These are phyloP conservation scores for Psilocybe azurescens DNA, from an alignment of 768 basidiomycete genomes.

Conservation along the genomic window DNA sequence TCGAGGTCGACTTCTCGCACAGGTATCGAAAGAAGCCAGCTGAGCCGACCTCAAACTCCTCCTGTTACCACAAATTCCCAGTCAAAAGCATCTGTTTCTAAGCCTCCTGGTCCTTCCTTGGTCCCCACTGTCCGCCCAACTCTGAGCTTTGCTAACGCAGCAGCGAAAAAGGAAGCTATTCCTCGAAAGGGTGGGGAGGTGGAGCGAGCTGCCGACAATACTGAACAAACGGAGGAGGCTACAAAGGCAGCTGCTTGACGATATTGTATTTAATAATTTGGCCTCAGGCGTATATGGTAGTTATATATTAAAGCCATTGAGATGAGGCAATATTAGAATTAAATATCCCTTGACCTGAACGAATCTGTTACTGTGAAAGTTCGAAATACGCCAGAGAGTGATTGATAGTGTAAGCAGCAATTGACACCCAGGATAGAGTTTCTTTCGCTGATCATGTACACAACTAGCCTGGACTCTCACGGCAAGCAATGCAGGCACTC, in stretches of 20 bases:
- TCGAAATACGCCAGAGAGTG: background rate
- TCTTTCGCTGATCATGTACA: conserved; percentile 6
- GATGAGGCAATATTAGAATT: background rate
- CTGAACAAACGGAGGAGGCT: conserved; percentile 20
- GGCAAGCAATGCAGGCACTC: conserved; percentile 27
- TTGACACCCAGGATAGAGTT: background rate
- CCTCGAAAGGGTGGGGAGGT: conserved; percentile 22
- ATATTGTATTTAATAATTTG: background rate
- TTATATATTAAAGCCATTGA: background rate
- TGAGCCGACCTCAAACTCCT: conserved; percentile 38
- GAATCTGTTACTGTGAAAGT: too few relatives aligned
- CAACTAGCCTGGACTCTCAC: conserved; percentile 28
- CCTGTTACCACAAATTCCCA: conserved; percentile 34
- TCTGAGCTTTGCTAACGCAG: conserved; percentile 84
- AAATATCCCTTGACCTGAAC: background rate
- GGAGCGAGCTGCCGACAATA: conserved; percentile 16
- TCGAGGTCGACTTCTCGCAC: conserved; percentile 57
- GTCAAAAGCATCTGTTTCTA: conserved; percentile 35
- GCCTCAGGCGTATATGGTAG: background rate
- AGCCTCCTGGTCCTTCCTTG: conserved; percentile 33
- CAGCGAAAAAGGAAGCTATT: conserved; percentile 51
- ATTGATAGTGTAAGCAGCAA: conserved; percentile 5
- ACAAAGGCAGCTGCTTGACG: conserved; percentile 18
- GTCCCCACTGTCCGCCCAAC: conserved; percentile 67
- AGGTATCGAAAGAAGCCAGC: conserved; percentile 50